Base-by-base conservation (phyloP, 129 eudicot genomes). In the Erigeron canadensis region DNA sequence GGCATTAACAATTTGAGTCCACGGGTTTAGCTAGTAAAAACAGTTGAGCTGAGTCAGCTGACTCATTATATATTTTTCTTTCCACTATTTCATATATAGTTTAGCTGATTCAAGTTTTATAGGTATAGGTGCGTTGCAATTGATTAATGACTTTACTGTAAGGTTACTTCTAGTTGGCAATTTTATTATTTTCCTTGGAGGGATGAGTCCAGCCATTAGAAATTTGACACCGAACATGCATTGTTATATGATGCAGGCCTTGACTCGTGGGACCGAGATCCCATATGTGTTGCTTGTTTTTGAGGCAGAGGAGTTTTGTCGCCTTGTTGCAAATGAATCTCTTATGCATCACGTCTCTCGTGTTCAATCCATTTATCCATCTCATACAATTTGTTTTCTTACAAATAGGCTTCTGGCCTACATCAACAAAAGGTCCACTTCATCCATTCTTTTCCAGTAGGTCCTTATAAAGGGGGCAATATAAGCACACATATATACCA, bases 261-360 rank as follows among this genome's bases (percentile, higher is more conserved):
- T 86, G 10, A 34, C 90, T 38, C 81, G 79, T 63, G 78, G 76
- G 70, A 76, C 67, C 57, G 80, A 80, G 16, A 75, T 93, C 42
- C 84, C 83, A 12, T 93, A 93, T 54, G 85, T 87, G 10, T 42
- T 93, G 64, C 63, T 93, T 37, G 69, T 93, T 8, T 87, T 75
- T 63, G 92, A 86, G 78, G 98, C 98, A 21, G 92, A 87, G 12
- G 95, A 89, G 60, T 89, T 93, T 59, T 89, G 98, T 75, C 77
- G 77, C 56, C 84, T 85, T 80, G 87, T 81, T 22, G 42, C 41
- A 34, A 77, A 74, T 72, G 90, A 67, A 37, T 74, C 87, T 65
- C 72, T 89, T 17, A 42, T 84, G 80, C 80, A 82, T 63, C 92
- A 87, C 66, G 81, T 89, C 73, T 71, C 87, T 46, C 79, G 48